Evolutionary conservation across 345 rosid genomes (phyloP), one percentile per base, ranked within the genome.

Genomic region (Garcia nutans): DNA sequence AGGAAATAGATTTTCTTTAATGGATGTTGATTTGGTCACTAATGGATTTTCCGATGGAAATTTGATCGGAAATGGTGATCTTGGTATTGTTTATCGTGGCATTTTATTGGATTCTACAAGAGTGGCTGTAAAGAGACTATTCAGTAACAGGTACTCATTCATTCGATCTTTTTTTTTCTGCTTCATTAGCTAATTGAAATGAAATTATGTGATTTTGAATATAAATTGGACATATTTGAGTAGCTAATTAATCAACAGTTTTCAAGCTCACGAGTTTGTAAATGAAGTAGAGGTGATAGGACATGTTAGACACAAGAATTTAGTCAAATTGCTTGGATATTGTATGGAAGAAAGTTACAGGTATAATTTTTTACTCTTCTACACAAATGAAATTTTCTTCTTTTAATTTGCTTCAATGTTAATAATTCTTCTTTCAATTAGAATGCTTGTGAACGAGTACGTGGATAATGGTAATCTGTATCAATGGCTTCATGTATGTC

Each of bases 401-500:
- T 5, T 10, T 49, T 37, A 37, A 37, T 37, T 42, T 11, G 0
- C 28, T 15, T 15, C 31, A n/a, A 58, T 12, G 37, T 42, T 22
- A 28, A 11, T 61, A 49, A 5, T 26, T 66, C 68, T 22, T 37
- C 50, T 67, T 70, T 77, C 15, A n/a, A 63, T 61, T 70, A 92
- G 98, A 92, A 76, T 83, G 69, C 90, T 94, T 74, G 86, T 92
- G 55, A 85, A 87, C 50, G 96, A 90, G 74, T 89, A 86, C 56
- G 82, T 84, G 9, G 92, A 88, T 57, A 91, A 92, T 79, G 95
- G 96, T 3, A 88, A 85, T 82, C 86, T 92, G 79, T 83, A 88
- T 68, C 89, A 86, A 67, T 90, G 95, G 97, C 91, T 94, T 70
- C 94, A 92, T 79, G 90, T 86, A 63, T 70, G 75, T 63, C n/a